Percentiles rank a stretch among this genome's conserved stretches.
phyloP scores from a whole-genome alignment of 805 yeast species.

The Sugiyamaella valdiviana region DNA sequence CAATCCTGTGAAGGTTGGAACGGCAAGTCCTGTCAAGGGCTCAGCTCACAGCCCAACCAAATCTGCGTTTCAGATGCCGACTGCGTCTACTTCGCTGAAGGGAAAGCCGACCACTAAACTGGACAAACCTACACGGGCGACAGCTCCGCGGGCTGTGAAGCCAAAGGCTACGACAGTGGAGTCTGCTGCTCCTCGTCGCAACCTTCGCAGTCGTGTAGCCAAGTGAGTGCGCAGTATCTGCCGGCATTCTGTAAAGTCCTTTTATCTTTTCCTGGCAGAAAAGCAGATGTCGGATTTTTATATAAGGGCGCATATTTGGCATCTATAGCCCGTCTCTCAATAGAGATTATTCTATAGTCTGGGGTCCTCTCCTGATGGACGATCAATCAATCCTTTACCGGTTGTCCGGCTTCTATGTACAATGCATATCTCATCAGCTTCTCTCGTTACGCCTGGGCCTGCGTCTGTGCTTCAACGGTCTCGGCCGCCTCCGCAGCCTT shows the following conservation, averaged over 20 bases:
- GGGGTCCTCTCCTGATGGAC: neutral
- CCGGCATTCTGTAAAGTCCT: too few relatives aligned
- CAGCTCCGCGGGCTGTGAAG: neutral
- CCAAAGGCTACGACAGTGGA: neutral
- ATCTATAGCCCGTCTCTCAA: neutral
- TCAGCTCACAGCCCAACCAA: too few relatives aligned
- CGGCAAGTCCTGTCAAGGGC: too few relatives aligned
- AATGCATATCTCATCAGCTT: neutral
- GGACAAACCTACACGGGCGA: neutral
- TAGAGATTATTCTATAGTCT: too few relatives aligned
- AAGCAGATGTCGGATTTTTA: neutral
- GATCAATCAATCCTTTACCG: neutral
- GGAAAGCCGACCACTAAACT: neutral
- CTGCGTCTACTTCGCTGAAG: neutral
- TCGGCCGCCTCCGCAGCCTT: slow-evolving; percentile 3
- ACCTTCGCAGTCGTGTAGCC: neutral
- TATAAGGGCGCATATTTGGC: neutral
- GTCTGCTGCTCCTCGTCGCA: slow-evolving; percentile 3
- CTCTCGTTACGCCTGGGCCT: neutral
- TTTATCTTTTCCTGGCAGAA: neutral
- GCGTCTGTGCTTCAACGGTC: neutral
- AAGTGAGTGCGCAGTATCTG: too few relatives aligned
- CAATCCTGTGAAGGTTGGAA: too few relatives aligned
- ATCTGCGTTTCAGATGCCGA: neutral
- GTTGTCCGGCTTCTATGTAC: neutral